Base-by-base conservation (phyloP, 441 rosid genomes). In the Aquilaria agallochum region DNA sequence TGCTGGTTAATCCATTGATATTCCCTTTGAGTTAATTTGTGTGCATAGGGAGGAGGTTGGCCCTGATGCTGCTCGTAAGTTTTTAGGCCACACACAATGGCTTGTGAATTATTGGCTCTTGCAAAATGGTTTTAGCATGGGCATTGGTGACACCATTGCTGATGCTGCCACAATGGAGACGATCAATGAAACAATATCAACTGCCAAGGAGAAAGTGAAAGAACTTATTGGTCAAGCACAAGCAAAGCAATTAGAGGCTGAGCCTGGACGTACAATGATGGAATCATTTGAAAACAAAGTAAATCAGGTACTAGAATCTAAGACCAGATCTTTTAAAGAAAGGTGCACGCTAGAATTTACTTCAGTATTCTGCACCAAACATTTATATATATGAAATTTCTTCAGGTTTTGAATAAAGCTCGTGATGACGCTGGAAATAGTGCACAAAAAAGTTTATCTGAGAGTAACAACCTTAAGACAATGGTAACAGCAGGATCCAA, bases 401-500 rank as follows among this genome's bases (percentile, higher is more conserved):
- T 63, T 69, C 63, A 95, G 99, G 96, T 84, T 59, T 76, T 95
- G 80, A 95, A 95, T 72, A 92, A 76, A 83, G 99, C 99, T 72
- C 98, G 97, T 81, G 99, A 95, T 75, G 98, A 95, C 71, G 97
- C 99, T 50, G 99, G 99, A 75, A 88, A 85, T 68, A 92, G 97
- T 62, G 99, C 99, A n/a, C 97, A 92, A 62, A 90, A 77, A 77
- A 92, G 97, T 83, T 80, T 95, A 65, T 88, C 99, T 31, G 98
- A 95, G 80, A 95, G 98, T 69, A 95, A 95, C 75, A 95, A 95
- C 76, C 95, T 95, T 50, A 95, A 95, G 81, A 97, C 99, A 33
- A 95, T 95, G 98, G 98, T 95, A 69, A 95, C 99, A 62, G 99
- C 99, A 47, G 99, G 99, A 65, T 95, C 98, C 12, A 95, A 95